These are phyloP conservation scores for Aspergillus jensenii DNA, from an alignment of 2,329 filamentous ascomycete genomes.

Conservation along the genomic window DNA sequence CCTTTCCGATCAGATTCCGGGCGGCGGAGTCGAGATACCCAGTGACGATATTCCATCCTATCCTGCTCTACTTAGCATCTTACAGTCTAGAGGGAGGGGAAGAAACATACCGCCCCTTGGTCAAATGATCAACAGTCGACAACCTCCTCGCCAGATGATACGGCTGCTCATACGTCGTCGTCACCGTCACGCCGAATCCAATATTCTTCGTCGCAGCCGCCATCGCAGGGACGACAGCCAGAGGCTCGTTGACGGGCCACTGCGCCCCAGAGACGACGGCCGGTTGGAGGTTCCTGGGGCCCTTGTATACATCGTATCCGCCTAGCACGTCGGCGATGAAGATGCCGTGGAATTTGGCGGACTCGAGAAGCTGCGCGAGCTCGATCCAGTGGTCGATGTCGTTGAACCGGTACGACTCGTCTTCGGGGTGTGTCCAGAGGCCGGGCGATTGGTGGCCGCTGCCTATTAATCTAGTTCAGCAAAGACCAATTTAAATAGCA, in stretches of 20 bases:
- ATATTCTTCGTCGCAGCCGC: slow-evolving; percentile 66
- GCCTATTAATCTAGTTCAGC: slow-evolving; percentile 26
- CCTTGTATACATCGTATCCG: slow-evolving; percentile 69
- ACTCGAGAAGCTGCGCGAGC: slow-evolving; percentile 60
- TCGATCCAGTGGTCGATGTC: slow-evolving; percentile 61
- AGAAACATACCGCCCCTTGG: slow-evolving; percentile 54
- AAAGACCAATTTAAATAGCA: neutral
- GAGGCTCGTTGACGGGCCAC: slow-evolving; percentile 70
- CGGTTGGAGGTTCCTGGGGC: slow-evolving; percentile 59
- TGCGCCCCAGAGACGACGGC: slow-evolving; percentile 64
- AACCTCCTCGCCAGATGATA: slow-evolving; percentile 66
- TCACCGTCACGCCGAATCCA: slow-evolving; percentile 67
- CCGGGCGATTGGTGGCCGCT: slow-evolving; percentile 57
- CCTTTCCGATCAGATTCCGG: slow-evolving; percentile 54
- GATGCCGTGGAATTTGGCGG: slow-evolving; percentile 64
- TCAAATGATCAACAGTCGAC: slow-evolving; percentile 66
- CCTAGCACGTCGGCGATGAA: slow-evolving; percentile 69
- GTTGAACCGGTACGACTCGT: slow-evolving; percentile 63
- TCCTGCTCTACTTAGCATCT: slow-evolving; percentile 27
- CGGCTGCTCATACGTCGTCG: slow-evolving; percentile 68
- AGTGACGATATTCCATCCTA: slow-evolving; percentile 66
- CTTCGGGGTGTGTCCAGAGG: slow-evolving; percentile 64
- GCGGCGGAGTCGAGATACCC: slow-evolving; percentile 68
- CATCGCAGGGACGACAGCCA: slow-evolving; percentile 65
- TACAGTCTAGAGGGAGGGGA: no score